Conservation (phyloP, 2,329 filamentous ascomycete genomes). For the Aspergillus niger region DNA sequence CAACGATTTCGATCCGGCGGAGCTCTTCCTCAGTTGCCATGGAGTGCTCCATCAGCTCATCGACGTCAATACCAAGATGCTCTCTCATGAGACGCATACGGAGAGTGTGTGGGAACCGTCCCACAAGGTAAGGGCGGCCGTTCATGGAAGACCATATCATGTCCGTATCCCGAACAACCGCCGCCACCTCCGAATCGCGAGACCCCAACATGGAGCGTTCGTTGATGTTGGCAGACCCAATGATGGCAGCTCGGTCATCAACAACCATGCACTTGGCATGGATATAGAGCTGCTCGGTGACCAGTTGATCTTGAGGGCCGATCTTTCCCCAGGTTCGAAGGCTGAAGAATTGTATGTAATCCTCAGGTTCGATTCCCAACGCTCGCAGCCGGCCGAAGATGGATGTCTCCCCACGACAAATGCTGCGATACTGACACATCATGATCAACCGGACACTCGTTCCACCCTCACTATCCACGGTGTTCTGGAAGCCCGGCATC, state of each 20-base stretch:
- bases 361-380: conserved; percentile 83
- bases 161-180: conserved; percentile 87
- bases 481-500: conserved; percentile 98
- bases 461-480: conserved; percentile 89
- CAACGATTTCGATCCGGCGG: conserved; percentile 60
- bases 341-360: conserved; percentile 95
- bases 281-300: conserved; percentile 96
- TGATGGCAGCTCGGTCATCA: conserved; percentile 88
- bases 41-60: conserved; percentile 82
- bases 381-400: conserved; percentile 85
- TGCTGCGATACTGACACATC: conserved; percentile 95
- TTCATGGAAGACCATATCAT: conserved; percentile 92
- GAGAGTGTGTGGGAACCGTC: conserved; percentile 87
- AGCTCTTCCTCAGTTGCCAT: conserved; percentile 67
- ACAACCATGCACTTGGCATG: conserved; percentile 97
- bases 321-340: conserved; percentile 91
- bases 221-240: conserved; percentile 98
- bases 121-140: conserved; percentile 83
- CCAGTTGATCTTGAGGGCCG: conserved; percentile 75
- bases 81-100: conserved; percentile 94
- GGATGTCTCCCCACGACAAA: conserved; percentile 86
- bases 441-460: conserved; percentile 94
- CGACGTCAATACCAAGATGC: conserved; percentile 92
- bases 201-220: conserved; percentile 92
- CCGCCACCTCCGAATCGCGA: conserved; percentile 88